Conservation (phyloP, 2,329 filamentous ascomycete genomes). For the Ophiostoma montium region DNA sequence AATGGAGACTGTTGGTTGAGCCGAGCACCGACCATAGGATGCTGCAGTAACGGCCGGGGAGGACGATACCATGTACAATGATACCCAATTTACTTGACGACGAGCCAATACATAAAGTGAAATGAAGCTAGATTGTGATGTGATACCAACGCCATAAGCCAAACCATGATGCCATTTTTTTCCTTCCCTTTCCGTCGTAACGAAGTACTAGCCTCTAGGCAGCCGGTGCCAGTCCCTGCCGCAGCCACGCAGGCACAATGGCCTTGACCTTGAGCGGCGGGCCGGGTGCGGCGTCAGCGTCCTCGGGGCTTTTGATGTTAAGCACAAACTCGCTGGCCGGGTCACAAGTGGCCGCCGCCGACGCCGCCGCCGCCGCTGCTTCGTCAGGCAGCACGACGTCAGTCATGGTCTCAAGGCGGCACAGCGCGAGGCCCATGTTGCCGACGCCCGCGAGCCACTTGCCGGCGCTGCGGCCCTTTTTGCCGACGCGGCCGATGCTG, state of each 20-base stretch:
- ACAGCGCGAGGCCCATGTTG: slow-evolving; percentile 76
- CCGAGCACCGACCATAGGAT: too few relatives aligned
- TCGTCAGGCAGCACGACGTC: slow-evolving; percentile 54
- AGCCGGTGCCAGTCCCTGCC: slow-evolving; percentile 22
- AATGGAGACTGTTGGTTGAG: slow-evolving; percentile 5
- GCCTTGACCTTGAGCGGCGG: slow-evolving; percentile 52
- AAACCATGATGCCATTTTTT: too few relatives aligned
- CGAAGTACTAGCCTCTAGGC: not conserved
- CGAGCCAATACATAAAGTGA: too few relatives aligned
- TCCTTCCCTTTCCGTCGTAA: too few relatives aligned
- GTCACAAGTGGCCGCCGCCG: slow-evolving; percentile 41
- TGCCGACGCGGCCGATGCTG: slow-evolving; percentile 36
- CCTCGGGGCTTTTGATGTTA: slow-evolving; percentile 20
- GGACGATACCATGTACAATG: not conserved
- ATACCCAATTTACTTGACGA: too few relatives aligned
- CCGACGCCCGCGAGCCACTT: slow-evolving; percentile 65
- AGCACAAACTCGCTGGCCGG: slow-evolving; percentile 49
- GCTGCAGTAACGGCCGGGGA: too few relatives aligned
- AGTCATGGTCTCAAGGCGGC: slow-evolving; percentile 83
- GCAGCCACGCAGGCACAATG: slow-evolving; percentile 69
- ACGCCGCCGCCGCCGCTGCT: slow-evolving; percentile 47
- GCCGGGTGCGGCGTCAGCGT: slow-evolving; percentile 25
- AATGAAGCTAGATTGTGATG: too few relatives aligned
- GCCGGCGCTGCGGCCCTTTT: slow-evolving; percentile 57
- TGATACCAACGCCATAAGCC: too few relatives aligned